Evolutionary conservation across 208 protist genomes (phyloP).

Genomic region (Trypanosomatidae sp.): DNA sequence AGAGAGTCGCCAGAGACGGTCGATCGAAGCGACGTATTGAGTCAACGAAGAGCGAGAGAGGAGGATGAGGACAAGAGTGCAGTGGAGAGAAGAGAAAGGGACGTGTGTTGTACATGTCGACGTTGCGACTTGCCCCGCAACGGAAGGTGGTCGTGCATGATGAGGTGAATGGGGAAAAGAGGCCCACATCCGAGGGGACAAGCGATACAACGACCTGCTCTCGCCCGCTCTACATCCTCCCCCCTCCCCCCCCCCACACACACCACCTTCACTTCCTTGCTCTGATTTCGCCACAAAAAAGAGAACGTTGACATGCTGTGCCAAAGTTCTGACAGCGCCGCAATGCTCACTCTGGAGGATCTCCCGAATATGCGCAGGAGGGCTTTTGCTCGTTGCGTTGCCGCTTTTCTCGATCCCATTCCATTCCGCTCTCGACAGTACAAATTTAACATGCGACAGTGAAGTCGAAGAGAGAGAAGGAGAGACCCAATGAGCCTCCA

Average conservation of each 20-base stretch:
- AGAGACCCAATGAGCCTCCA: background rate
- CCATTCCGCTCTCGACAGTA: no score
- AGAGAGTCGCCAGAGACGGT: background rate
- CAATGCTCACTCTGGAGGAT: background rate
- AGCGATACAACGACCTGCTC: background rate
- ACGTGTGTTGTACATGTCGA: background rate
- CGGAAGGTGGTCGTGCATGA: background rate
- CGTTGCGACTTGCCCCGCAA: background rate
- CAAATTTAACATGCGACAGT: background rate
- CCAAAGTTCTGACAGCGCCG: background rate
- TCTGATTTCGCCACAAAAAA: background rate
- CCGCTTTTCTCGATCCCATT: no score
- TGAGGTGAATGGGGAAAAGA: background rate
- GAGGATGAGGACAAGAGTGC: background rate
- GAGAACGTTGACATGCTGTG: background rate
- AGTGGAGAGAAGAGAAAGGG: background rate
- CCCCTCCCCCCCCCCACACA: background rate
- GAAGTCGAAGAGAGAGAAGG: background rate
- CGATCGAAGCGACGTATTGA: background rate
- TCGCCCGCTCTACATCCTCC: background rate
- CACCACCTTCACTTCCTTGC: background rate
- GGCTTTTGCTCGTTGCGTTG: background rate
- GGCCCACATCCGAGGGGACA: background rate
- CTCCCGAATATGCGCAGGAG: background rate
- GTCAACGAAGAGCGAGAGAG: background rate